A percentile compares a stretch with the other conserved stretches of the same genome.
Conservation (phyloP, 2,329 filamentous ascomycete genomes). For the Bipolaris bicolor region DNA sequence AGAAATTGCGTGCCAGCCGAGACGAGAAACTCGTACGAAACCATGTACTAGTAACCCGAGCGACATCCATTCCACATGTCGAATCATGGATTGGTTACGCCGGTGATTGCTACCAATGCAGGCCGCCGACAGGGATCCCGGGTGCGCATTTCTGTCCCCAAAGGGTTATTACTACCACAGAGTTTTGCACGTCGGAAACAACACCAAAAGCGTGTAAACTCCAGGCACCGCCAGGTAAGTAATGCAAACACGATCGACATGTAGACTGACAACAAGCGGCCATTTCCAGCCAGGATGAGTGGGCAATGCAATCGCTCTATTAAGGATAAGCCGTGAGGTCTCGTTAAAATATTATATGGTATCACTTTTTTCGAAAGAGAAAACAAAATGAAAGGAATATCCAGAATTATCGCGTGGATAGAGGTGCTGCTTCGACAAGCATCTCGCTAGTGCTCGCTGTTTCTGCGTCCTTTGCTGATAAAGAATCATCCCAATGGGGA, state of each 20-base stretch:
- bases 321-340: constrained; percentile 7
- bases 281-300: neutral
- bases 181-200: neutral
- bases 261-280: neutral
- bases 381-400: constrained; percentile 2
- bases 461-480: constrained; percentile 4
- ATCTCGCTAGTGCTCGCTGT: constrained; percentile 7
- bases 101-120: neutral
- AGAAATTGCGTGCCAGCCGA: neutral
- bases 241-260: neutral
- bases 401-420: neutral
- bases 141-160: neutral
- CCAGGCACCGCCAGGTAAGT: neutral
- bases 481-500: constrained; percentile 6
- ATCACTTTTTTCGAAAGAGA: neutral
- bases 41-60: neutral
- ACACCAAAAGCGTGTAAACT: neutral
- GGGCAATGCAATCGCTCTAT: constrained; percentile 2
- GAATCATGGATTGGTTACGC: neutral
- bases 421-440: constrained; percentile 2
- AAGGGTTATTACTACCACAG: neutral
- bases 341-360: constrained; percentile 3
- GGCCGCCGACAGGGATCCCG: neutral
- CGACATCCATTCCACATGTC: neutral
- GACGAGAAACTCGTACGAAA: neutral